phyloP scores from a whole-genome alignment of 1,284 basidiomycete genomes.

The Vanrija sp. region DNA sequence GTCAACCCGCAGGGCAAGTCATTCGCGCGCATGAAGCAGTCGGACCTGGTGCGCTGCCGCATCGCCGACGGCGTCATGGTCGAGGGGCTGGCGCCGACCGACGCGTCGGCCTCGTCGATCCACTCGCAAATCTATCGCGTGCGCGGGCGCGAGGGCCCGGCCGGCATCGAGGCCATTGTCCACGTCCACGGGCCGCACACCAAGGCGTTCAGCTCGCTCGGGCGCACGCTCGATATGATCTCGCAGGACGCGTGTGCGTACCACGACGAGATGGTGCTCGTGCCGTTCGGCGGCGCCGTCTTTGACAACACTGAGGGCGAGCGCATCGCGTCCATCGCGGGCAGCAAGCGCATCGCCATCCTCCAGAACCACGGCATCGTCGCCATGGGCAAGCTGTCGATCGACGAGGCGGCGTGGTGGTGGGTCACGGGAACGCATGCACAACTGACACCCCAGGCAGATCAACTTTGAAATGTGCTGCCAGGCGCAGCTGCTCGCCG shows the following conservation, averaged over 20 bases:
- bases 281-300: conserved; percentile 42
- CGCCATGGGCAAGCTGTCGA: conserved; percentile 30
- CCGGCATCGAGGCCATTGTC: conserved; percentile 35
- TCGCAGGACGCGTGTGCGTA: conserved; percentile 42
- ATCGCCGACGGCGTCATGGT: conserved; percentile 30
- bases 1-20: conserved; percentile 41
- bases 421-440: conserved; percentile 13
- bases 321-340: conserved; percentile 29
- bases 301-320: conserved; percentile 39
- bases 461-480: conserved; percentile 44
- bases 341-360: conserved; percentile 30
- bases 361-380: conserved; percentile 42
- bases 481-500: conserved; percentile 38
- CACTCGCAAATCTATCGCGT: conserved; percentile 36
- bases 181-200: conserved; percentile 43
- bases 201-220: conserved; percentile 35
- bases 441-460: conserved; percentile 20
- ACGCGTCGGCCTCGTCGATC: conserved; percentile 38
- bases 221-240: conserved; percentile 39
- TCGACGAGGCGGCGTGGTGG: conserved; percentile 47
- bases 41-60: conserved; percentile 32
- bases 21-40: conserved; percentile 35
- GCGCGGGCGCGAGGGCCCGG: conserved; percentile 28
- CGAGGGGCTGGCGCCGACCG: conserved; percentile 32
- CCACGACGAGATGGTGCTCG: conserved; percentile 33